These are phyloP conservation scores for Immersiporthe knoxdaviesiana DNA, from an alignment of 2,329 filamentous ascomycete species.

Conservation along the genomic window DNA sequence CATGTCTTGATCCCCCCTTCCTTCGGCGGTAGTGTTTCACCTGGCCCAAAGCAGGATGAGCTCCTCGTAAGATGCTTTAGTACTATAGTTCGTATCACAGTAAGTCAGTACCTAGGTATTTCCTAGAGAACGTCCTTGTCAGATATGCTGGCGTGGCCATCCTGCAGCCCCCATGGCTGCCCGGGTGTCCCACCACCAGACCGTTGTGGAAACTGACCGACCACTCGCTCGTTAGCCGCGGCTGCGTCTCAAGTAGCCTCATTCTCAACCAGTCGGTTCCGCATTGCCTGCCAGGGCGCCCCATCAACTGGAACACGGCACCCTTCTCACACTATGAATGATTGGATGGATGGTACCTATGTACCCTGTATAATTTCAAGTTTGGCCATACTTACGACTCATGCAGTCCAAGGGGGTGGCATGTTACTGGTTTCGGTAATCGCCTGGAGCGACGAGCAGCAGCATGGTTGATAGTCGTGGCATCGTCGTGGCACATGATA, in stretches of 20 bases:
- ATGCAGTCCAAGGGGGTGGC: no score
- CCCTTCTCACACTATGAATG: neutral
- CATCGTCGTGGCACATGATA: no score
- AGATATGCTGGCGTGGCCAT: neutral
- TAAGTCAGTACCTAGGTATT: neutral
- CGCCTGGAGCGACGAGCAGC: no score
- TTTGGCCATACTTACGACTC: no score
- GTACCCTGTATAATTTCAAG: neutral
- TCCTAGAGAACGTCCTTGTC: neutral
- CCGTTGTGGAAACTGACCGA: neutral
- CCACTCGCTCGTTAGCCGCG: neutral
- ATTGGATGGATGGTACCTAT: neutral
- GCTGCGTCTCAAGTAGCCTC: constrained; percentile 4
- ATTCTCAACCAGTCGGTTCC: constrained; percentile 10
- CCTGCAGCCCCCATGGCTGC: neutral
- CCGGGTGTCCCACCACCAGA: neutral
- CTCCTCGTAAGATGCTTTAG: neutral
- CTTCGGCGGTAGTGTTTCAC: neutral
- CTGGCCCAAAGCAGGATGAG: neutral
- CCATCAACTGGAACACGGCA: neutral
- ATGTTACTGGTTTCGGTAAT: no score
- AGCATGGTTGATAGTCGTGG: no score
- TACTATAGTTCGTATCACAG: neutral
- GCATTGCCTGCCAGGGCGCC: neutral
- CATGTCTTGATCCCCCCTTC: constrained; percentile 15